Evolutionary conservation across 768 basidiomycete genomes (phyloP), one percentile per base, ranked within the genome.

Genomic region (Mycena albidolilacea): DNA sequence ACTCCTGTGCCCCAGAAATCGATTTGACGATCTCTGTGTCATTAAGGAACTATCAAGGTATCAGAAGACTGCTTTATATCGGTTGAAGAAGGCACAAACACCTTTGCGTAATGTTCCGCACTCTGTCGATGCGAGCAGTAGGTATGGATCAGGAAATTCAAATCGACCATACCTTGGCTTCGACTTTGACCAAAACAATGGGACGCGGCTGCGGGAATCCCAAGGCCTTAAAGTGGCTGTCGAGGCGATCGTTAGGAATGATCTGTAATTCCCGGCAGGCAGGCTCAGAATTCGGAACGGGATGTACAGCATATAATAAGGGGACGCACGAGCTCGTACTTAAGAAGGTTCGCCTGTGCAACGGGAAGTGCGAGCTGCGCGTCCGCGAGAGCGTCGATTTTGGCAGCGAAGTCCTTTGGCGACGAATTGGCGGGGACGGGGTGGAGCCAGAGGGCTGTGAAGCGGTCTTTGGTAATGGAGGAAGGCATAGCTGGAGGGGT

Each of bases 261-360:
- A 59, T 10, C 58, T 59, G 38, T 30, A 30, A 30, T 30, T 30
- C 30, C 30, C 30, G 35, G 19, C 17, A 17, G 7, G 5, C 15
- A 23, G 8, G 2, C 5, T 58, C 35, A 15, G 30, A 15, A 57
- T 15, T 10, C 14, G 5, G 38, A 37, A 38, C 30, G 30, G 30
- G 6, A 15, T 35, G 10, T 35, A 8, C 5, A 12, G 37, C 7
- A 15, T 57, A 5, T 8, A 2, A 30, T 30, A 57, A 0, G 10
- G 12, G 12, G 35, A 41, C 58, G 15, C 38, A 59, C 58, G 9
- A 59, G 19, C 8, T 59, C 58, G 37, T 59, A 59, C 46, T 52
- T 64, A 15, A 64, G 63, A 3, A 64, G 10, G 5, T 64, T 64
- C 35, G 50, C 17, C 19, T 59, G 39, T 7, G 63, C 63, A 38